phyloP scores from a whole-genome alignment of 106 monocot genomes.

The Iris macrosiphon region DNA sequence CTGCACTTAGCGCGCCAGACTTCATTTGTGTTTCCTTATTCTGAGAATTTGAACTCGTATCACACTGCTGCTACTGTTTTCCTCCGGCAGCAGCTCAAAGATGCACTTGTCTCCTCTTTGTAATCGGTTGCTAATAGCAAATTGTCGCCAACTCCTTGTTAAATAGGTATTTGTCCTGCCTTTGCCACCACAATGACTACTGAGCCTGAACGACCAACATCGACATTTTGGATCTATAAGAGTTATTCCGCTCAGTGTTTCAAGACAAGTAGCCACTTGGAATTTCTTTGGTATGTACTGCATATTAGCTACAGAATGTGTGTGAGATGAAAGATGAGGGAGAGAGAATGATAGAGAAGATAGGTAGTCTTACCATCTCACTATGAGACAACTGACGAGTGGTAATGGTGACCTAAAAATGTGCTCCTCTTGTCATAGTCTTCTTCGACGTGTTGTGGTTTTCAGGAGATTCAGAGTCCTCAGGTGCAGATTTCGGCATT shows the following conservation, averaged over 20 bases:
- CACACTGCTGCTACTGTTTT: background rate
- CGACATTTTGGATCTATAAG: background rate
- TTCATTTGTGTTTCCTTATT: no score
- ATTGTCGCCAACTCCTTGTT: background rate
- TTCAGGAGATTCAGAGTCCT: no score
- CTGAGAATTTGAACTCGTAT: background rate
- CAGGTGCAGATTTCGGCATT: no score
- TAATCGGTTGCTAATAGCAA: background rate
- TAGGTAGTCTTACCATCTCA: background rate
- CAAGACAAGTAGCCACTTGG: background rate
- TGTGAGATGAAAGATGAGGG: no score
- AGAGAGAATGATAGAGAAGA: no score
- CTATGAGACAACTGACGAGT: background rate
- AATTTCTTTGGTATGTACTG: background rate
- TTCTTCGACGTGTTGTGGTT: background rate
- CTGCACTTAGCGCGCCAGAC: no score
- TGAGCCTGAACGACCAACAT: background rate
- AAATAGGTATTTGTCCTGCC: background rate
- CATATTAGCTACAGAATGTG: background rate
- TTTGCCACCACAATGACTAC: background rate
- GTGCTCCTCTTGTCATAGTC: background rate
- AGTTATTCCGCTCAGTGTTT: background rate
- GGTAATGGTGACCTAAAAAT: background rate
- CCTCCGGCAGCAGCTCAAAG: background rate
- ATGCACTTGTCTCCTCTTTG: background rate